Base-by-base conservation (phyloP, 108 stramenopile genomes). In the Cyclostephanos invisitatus region DNA sequence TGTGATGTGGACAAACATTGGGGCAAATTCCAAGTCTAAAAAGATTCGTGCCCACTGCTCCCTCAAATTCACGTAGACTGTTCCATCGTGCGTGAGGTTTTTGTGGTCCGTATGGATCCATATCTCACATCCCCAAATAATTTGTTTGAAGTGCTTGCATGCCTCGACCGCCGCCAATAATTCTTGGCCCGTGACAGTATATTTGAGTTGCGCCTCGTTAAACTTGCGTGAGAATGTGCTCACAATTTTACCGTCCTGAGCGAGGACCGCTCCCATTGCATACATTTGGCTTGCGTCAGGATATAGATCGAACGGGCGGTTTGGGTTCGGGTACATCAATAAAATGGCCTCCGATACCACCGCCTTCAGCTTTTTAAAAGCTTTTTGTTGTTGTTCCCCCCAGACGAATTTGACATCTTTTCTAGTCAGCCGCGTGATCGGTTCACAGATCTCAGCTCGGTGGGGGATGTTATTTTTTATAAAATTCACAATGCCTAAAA, bases 181-280 rank as follows among this genome's bases (percentile, higher is more conserved):
- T 61, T 86, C 86, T 36, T 77, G 57, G 60, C 83, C 83, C 20
- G 36, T 70, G 0, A 70, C 71, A 15, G 83, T 77, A 55, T 82
- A 84, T n/a, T 71, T 72, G 3, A 62, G 21, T 62, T 86, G 79
- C 5, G 85, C 70, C 0, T 51, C 46, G 38, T 60, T 81, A 38
- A 82, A 69, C 21, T 82, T 82, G 1, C 66, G 18, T 5, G 47
- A 58, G 25, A 70, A 81, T 46, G 61, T 69, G 50, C 62, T 62
- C 12, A 78, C 36, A 6, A 70, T 49, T 22, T 51, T 35, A 10
- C 74, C 76, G 10, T 81, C 67, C 56, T 86, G 85, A 0, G 18
- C 17, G 11, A 84, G 78, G 3, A 82, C 62, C 44, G 63, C 83
- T 28, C 81, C 86, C 22, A 82, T 70, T 32, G 81, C 76, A 28